phyloP scores from a whole-genome alignment of 768 basidiomycete genomes.

The Tulasnella sp. region DNA sequence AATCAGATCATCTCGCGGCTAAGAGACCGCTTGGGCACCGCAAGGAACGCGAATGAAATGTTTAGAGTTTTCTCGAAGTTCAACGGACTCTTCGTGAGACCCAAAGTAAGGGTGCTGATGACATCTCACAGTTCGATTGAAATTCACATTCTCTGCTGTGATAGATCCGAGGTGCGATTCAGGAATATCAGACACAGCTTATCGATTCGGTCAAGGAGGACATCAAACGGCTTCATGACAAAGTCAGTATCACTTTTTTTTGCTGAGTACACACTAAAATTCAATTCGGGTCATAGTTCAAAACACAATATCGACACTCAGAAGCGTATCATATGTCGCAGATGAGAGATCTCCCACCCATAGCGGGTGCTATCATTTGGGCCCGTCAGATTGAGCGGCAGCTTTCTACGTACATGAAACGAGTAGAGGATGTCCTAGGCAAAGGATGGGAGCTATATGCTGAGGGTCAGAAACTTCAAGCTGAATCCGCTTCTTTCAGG shows the following conservation, averaged over 20 bases:
- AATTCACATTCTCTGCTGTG: not conserved
- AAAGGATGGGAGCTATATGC: slow-evolving; percentile 99
- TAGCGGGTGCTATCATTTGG: slow-evolving; percentile 97
- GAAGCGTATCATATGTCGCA: slow-evolving; percentile 98
- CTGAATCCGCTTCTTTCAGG: slow-evolving; percentile 80
- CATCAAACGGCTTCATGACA: slow-evolving; percentile 88
- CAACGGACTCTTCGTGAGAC: slow-evolving; percentile 90
- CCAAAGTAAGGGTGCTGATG: slow-evolving; percentile 48
- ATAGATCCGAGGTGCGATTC: slow-evolving; percentile 92
- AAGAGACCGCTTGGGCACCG: slow-evolving; percentile 84
- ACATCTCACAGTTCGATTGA: not conserved
- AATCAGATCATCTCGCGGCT: slow-evolving; percentile 95
- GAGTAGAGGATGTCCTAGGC: slow-evolving; percentile 92
- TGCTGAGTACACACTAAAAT: not conserved
- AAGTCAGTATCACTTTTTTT: slow-evolving; percentile 35
- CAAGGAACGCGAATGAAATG: slow-evolving; percentile 98
- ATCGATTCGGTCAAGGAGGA: slow-evolving; percentile 99
- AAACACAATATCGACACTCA: slow-evolving; percentile 88
- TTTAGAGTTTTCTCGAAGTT: slow-evolving; percentile 98
- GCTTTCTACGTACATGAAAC: slow-evolving; percentile 92
- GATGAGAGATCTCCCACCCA: slow-evolving; percentile 96
- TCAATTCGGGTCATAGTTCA: slow-evolving; percentile 44
- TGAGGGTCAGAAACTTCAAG: slow-evolving; percentile 95
- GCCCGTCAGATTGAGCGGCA: slow-evolving; percentile 98
- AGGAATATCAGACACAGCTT: slow-evolving; percentile 97